Conservation (phyloP, 2,329 filamentous ascomycete genomes). For the Ilyonectria sp. region DNA sequence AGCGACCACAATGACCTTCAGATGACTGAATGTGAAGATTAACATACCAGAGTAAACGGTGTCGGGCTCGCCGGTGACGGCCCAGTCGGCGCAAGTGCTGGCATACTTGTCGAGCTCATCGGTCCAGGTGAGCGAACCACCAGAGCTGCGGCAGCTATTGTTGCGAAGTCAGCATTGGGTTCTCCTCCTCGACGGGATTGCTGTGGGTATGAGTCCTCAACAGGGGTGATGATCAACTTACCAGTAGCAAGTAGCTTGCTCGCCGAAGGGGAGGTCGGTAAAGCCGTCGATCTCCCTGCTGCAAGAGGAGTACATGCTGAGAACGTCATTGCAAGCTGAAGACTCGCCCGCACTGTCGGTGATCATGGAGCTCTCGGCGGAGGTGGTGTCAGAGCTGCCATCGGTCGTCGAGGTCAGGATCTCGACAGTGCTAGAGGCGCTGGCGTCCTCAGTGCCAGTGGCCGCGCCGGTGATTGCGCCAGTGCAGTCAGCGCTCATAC, state of each 20-base stretch:
- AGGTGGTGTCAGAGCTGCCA: conserved; percentile 17
- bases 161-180: conserved; percentile 30
- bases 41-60: conserved; percentile 47
- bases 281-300: conserved; percentile 44
- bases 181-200: neutral
- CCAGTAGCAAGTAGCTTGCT: conserved; percentile 54
- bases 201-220: neutral
- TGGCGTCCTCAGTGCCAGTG: neutral
- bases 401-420: conserved; percentile 24
- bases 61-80: conserved; percentile 45
- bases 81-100: conserved; percentile 51
- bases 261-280: conserved; percentile 41
- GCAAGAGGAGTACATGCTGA: conserved; percentile 48
- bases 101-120: conserved; percentile 50
- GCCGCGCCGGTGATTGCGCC: neutral
- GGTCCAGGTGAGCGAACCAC: conserved; percentile 46
- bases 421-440: conserved; percentile 7
- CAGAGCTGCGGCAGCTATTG: conserved; percentile 43
- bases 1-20: conserved; percentile 18
- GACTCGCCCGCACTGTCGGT: conserved; percentile 35
- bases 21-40: neutral
- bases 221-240: conserved; percentile 29
- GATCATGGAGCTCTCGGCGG: conserved; percentile 22
- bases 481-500: conserved; percentile 28
- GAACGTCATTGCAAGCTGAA: conserved; percentile 48